phyloP scores from a whole-genome alignment of 1,139 yeast species.

The Eremothecium sinecaudum region DNA sequence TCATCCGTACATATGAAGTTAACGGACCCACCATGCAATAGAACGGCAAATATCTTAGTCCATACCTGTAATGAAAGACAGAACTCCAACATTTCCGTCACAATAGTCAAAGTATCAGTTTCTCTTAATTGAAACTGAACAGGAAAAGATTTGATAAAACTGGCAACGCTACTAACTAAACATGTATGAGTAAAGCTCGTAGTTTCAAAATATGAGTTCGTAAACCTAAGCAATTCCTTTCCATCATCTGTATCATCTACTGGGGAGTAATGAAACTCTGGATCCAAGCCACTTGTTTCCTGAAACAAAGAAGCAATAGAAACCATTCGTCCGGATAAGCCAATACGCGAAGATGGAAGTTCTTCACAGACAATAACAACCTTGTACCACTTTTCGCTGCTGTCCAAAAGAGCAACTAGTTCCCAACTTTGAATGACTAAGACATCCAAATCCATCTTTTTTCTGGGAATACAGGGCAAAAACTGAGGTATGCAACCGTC shows the following conservation, averaged over 20 bases:
- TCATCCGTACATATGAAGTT: constrained; percentile 12
- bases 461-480: constrained; percentile 29
- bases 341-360: constrained; percentile 8
- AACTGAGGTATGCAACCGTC: constrained; percentile 24
- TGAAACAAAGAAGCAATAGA: constrained; percentile 28
- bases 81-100: constrained; percentile 16
- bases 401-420: constrained; percentile 16
- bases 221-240: constrained; percentile 20
- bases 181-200: constrained; percentile 48
- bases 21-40: constrained; percentile 33
- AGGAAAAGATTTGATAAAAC: constrained; percentile 54
- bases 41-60: constrained; percentile 29
- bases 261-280: constrained; percentile 30
- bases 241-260: constrained; percentile 32
- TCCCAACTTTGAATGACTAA: constrained; percentile 28
- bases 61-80: constrained; percentile 23
- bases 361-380: constrained; percentile 29
- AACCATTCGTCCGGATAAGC: constrained; percentile 10
- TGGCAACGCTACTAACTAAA: constrained; percentile 54
- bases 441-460: constrained; percentile 27
- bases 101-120: constrained; percentile 39
- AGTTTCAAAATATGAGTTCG: constrained; percentile 17
- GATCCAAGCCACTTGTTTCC: constrained; percentile 10
- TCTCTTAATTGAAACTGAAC: constrained; percentile 34
- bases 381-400: constrained; percentile 29